A percentile compares a stretch with the other conserved stretches of the same genome.
phyloP scores from a whole-genome alignment of 73 alveolate genomes.

The Stentor coeruleus region DNA sequence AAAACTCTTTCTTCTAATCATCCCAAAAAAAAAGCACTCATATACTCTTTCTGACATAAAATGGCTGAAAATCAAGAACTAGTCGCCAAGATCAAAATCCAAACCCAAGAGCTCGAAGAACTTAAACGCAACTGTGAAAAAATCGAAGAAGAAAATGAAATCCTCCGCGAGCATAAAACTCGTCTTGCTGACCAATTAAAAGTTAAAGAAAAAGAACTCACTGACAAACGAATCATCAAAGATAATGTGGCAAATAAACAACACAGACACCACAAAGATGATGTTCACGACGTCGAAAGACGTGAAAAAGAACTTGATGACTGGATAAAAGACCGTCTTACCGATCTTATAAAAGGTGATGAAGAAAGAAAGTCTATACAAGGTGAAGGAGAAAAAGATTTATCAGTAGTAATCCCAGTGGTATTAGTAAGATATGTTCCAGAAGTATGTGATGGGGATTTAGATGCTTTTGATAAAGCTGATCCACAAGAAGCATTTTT shows the following conservation, averaged over 20 bases:
- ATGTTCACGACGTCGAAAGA: conserved; percentile 3
- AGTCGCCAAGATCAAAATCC: not conserved
- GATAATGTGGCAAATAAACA: not conserved
- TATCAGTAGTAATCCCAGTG: not conserved
- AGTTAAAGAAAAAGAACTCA: not conserved
- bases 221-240: not conserved
- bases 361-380: not conserved
- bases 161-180: not conserved
- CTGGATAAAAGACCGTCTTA: not conserved
- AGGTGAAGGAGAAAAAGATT: not conserved
- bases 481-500: conserved; percentile 15
- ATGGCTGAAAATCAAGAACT: not conserved
- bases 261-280: not conserved
- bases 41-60: too few relatives aligned
- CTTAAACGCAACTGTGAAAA: not conserved
- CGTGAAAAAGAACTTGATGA: conserved; percentile 12
- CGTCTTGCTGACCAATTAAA: not conserved
- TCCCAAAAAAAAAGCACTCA: too few relatives aligned
- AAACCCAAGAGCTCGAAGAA: not conserved
- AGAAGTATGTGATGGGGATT: not conserved
- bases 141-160: not conserved
- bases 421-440: not conserved
- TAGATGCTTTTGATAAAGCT: not conserved
- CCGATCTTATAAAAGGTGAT: not conserved
- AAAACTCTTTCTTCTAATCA: too few relatives aligned